phyloP scores from a whole-genome alignment of 2,329 filamentous ascomycete genomes.

The Aspergillus thermomutatus region DNA sequence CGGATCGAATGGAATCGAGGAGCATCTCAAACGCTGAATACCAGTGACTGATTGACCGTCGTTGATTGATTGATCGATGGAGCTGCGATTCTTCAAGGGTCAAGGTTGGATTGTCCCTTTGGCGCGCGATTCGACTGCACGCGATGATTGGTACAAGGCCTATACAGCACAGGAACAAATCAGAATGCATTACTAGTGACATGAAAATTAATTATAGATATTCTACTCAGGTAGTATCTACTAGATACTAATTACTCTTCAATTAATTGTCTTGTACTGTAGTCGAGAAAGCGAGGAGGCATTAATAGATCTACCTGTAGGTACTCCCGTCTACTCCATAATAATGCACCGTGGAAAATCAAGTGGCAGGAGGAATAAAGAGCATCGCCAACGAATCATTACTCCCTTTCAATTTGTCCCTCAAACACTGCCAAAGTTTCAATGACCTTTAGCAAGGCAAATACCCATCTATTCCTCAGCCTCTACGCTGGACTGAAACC shows the following conservation, averaged over 20 bases:
- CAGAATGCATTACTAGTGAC: background rate
- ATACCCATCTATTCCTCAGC: background rate
- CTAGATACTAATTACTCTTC: background rate
- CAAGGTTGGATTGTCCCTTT: background rate
- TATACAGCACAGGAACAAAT: background rate
- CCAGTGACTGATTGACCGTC: background rate
- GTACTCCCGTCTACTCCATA: too few species aligned
- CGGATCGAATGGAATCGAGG: background rate
- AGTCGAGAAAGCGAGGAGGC: background rate
- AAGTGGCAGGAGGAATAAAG: background rate
- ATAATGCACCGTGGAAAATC: background rate
- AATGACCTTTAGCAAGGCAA: background rate
- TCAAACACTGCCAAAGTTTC: background rate
- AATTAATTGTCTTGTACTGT: background rate
- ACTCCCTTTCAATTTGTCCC: background rate
- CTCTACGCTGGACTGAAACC: background rate
- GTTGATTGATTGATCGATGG: background rate
- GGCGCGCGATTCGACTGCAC: background rate
- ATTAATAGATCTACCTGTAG: background rate
- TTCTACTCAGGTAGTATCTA: background rate
- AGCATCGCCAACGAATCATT: background rate
- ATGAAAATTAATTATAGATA: background rate
- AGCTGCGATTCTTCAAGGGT: background rate
- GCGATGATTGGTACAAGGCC: background rate
- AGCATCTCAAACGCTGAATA: background rate